Conservation (phyloP, 192 early-diverging fungal species). For the Entrophospora sp. region DNA sequence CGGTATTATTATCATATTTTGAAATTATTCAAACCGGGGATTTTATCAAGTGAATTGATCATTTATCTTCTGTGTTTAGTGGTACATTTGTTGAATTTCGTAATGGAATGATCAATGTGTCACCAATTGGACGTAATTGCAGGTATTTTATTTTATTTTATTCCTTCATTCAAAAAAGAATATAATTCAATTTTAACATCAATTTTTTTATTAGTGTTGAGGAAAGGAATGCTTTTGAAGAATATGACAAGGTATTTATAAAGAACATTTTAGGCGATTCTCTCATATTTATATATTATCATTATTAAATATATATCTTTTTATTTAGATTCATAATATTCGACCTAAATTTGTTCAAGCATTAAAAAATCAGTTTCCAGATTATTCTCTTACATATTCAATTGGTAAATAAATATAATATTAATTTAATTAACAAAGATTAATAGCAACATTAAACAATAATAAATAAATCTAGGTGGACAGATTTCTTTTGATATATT, state of each 20-base stretch:
- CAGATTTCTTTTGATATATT: constrained; percentile 99
- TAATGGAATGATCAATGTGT: constrained; percentile 97
- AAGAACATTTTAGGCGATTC: no score
- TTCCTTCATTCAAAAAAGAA: no score
- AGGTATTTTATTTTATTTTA: constrained; percentile 44
- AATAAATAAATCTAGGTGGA: constrained; percentile 66
- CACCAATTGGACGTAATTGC: constrained; percentile 94
- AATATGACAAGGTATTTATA: constrained; percentile 67
- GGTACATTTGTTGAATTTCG: constrained; percentile 98
- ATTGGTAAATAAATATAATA: constrained; percentile 54
- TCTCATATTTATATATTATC: no score
- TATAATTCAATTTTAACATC: neutral
- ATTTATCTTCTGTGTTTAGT: constrained; percentile 33
- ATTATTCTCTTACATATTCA: constrained; percentile 84
- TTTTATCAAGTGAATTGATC: neutral
- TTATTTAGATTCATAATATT: constrained; percentile 53
- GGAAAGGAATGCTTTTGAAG: constrained; percentile 88
- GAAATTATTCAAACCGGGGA: neutral
- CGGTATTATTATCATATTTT: constrained; percentile 42
- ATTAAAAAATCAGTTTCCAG: constrained; percentile 73
- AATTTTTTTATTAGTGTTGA: constrained; percentile 48
- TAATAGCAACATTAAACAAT: no score
- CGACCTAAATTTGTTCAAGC: constrained; percentile 79
- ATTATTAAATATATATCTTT: neutral
- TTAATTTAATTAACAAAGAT: neutral